Percentiles rank a stretch among this genome's conserved stretches.
Conservation (phyloP, 2,329 filamentous ascomycete species). For the Claviceps sp. region DNA sequence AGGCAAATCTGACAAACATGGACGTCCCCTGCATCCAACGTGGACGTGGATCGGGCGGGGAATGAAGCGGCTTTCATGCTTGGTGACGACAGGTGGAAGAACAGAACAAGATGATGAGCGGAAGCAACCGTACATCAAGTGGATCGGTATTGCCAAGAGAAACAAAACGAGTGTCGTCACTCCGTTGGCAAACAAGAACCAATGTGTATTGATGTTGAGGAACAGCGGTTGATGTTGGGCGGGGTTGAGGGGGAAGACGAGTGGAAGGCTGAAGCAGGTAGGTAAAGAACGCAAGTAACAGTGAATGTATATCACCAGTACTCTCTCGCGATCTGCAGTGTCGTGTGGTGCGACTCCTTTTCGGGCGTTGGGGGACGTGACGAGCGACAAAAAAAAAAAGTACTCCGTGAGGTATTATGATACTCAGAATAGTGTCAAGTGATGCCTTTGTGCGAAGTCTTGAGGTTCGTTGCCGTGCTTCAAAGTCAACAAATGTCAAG, state of each 20-base stretch:
- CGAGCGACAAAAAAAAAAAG: not conserved
- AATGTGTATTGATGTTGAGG: not conserved
- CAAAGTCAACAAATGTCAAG: not conserved
- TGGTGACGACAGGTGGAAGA: not conserved
- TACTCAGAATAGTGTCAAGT: no score
- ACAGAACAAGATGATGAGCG: not conserved
- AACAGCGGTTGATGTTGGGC: not conserved
- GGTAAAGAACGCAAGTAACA: not conserved
- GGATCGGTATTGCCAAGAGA: not conserved
- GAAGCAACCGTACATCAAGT: not conserved
- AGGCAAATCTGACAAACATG: slow-evolving; percentile 8
- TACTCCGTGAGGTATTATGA: not conserved
- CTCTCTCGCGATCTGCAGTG: not conserved
- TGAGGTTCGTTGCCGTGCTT: not conserved
- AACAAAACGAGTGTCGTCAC: not conserved
- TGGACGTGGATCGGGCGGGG: slow-evolving; percentile 2
- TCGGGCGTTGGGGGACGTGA: not conserved
- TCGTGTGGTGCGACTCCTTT: not conserved
- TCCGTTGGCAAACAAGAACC: not conserved
- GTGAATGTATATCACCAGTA: not conserved
- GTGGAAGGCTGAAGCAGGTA: not conserved
- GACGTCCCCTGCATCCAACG: slow-evolving; percentile 3
- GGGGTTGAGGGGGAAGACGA: not conserved
- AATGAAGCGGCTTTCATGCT: slow-evolving; percentile 3
- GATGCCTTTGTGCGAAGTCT: not conserved